phyloP scores from a whole-genome alignment of 2,329 filamentous ascomycete species.

The Sphaerulina populicola region DNA sequence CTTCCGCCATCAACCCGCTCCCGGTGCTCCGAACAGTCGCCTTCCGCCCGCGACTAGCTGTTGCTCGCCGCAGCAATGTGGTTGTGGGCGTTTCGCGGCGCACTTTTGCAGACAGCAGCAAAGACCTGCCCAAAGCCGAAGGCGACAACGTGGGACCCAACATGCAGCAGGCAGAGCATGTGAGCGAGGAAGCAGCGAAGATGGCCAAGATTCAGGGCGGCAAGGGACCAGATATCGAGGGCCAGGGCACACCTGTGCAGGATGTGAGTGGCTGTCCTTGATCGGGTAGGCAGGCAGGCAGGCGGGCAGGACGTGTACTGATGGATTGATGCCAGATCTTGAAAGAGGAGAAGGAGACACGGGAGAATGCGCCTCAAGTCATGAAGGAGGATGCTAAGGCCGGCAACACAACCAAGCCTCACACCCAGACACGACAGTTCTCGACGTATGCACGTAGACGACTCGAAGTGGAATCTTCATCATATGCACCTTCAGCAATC shows the following conservation, averaged over 20 bases:
- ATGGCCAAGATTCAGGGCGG: constrained; percentile 51
- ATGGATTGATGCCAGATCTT: constrained; percentile 46
- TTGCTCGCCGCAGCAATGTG: constrained; percentile 16
- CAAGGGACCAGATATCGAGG: constrained; percentile 51
- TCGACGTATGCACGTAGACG: constrained; percentile 46
- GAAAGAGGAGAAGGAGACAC: constrained; percentile 52
- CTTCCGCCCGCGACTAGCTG: constrained; percentile 19
- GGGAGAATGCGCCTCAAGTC: constrained; percentile 57
- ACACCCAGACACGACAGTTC: constrained; percentile 46
- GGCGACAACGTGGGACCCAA: constrained; percentile 40
- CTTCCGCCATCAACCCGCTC: constrained; percentile 17
- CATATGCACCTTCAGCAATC: constrained; percentile 6
- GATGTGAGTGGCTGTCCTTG: constrained; percentile 44
- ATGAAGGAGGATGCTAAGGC: constrained; percentile 52
- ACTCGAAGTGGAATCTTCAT: constrained; percentile 9
- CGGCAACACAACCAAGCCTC: constrained; percentile 27
- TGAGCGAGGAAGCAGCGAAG: constrained; percentile 58
- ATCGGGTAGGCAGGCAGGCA: too few species aligned
- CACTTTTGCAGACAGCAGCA: constrained; percentile 26
- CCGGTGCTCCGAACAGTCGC: constrained; percentile 18
- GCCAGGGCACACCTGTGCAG: constrained; percentile 56
- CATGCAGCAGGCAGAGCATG: constrained; percentile 49
- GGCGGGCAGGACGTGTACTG: neutral
- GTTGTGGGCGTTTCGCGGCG: constrained; percentile 21
- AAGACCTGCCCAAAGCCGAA: constrained; percentile 26